Conservation (phyloP, 352 stramenopile species). For the Phytophthora ohioensis region DNA sequence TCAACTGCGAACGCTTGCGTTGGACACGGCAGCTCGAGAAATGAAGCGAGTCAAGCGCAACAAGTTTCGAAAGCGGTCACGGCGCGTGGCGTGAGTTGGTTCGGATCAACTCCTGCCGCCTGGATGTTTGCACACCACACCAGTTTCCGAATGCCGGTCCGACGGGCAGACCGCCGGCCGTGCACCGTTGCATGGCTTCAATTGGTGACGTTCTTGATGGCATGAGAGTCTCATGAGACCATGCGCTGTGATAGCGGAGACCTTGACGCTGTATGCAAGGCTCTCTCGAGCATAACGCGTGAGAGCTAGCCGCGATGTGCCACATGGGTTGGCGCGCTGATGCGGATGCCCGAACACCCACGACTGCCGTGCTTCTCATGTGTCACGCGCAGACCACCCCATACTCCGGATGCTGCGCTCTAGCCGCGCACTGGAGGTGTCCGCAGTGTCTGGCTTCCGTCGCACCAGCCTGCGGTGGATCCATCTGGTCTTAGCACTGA, state of each 20-base stretch:
- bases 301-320: conserved; percentile 27
- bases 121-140: conserved; percentile 14
- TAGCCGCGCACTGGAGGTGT: background rate
- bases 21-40: conserved; percentile 19
- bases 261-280: background rate
- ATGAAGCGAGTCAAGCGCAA: conserved; percentile 21
- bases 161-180: conserved; percentile 17
- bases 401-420: conserved; percentile 13
- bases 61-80: conserved; percentile 6
- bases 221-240: conserved; percentile 3
- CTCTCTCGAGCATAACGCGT: background rate
- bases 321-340: background rate
- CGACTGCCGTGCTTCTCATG: conserved; percentile 16
- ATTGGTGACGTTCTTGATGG: conserved; percentile 22
- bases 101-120: background rate
- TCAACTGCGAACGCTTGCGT: conserved; percentile 17
- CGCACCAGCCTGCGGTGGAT: conserved; percentile 15
- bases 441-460: conserved; percentile 9
- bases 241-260: conserved; percentile 13
- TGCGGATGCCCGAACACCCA: background rate
- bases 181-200: conserved; percentile 19
- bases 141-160: conserved; percentile 31
- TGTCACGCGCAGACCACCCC: conserved; percentile 16
- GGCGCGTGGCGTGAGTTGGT: conserved; percentile 6
- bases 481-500: conserved; percentile 38